Evolutionary conservation across 2,329 filamentous ascomycete genomes (phyloP).

Genomic region (Colletotrichum caudatum): DNA sequence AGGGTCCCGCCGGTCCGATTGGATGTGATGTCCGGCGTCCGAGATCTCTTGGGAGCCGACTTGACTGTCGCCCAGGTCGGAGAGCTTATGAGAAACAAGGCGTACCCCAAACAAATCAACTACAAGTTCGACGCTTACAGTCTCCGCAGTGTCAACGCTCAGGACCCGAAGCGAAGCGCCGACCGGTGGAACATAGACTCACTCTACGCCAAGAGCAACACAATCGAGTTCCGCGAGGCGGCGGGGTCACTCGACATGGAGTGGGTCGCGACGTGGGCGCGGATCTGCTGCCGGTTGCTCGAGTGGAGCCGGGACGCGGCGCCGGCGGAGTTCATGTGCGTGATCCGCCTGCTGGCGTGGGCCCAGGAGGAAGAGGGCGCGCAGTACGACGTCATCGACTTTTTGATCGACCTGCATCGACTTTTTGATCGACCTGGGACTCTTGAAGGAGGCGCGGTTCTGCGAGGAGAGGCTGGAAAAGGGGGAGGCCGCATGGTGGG

Average conservation of each 20-base stretch:
- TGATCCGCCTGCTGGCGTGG: conserved; percentile 45
- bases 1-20: conserved; percentile 13
- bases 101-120: conserved; percentile 28
- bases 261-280: conserved; percentile 52
- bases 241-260: conserved; percentile 50
- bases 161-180: neutral
- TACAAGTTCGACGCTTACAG: conserved; percentile 36
- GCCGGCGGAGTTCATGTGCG: conserved; percentile 48
- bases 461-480: conserved; percentile 46
- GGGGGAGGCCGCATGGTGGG: conserved; percentile 45
- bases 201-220: conserved; percentile 28
- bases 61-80: conserved; percentile 31
- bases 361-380: conserved; percentile 42
- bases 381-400: conserved; percentile 52
- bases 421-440: conserved; percentile 51
- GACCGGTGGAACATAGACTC: neutral
- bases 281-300: conserved; percentile 50
- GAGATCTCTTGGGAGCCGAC: conserved; percentile 36
- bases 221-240: conserved; percentile 55
- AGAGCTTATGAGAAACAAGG: conserved; percentile 19
- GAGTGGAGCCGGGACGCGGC: conserved; percentile 46
- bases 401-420: conserved; percentile 52
- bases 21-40: conserved; percentile 41
- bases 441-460: conserved; percentile 48
- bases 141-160: neutral